These are phyloP conservation scores for Starmerella sirachaensis DNA, from an alignment of 805 yeast species.

Conservation along the genomic window DNA sequence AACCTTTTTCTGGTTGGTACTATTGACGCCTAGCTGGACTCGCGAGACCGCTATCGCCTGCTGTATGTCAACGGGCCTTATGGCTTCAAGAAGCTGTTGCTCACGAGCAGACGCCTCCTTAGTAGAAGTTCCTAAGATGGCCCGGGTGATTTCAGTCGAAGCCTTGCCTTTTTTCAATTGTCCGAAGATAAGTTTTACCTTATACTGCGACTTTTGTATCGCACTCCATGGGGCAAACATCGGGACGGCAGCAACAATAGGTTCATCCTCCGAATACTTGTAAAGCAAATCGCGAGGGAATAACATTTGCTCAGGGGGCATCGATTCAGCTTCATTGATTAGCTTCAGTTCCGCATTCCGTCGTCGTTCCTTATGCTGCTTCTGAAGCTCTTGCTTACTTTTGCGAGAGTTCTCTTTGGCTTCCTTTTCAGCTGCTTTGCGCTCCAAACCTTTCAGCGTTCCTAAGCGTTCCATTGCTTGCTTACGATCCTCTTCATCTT, in stretches of 20 bases:
- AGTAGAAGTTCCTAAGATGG: conserved; percentile 31
- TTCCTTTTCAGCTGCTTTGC: conserved; percentile 29
- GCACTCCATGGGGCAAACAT: conserved; percentile 91
- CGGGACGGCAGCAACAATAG: conserved; percentile 55
- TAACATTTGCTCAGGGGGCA: conserved; percentile 27
- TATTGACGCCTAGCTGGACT: conserved; percentile 10
- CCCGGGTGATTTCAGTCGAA: conserved; percentile 51
- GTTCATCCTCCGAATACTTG: conserved; percentile 35
- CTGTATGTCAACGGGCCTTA: conserved; percentile 15
- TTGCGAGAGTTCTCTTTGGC: conserved; percentile 30
- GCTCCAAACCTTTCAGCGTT: conserved; percentile 49
- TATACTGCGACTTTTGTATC: conserved; percentile 59
- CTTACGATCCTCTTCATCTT: conserved; percentile 77
- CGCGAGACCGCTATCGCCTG: conserved; percentile 17
- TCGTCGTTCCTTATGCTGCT: conserved; percentile 32
- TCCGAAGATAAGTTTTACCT: conserved; percentile 72
- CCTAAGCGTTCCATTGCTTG: conserved; percentile 74
- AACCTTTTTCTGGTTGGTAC: not conserved
- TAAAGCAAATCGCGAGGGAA: conserved; percentile 35
- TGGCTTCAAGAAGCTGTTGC: conserved; percentile 9
- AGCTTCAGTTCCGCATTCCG: conserved; percentile 36
- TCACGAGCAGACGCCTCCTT: conserved; percentile 11
- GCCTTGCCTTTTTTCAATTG: conserved; percentile 80
- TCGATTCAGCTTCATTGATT: conserved; percentile 30
- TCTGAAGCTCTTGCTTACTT: conserved; percentile 28